These are phyloP conservation scores for Gamarada debralockiae DNA, from an alignment of 495 filamentous ascomycete genomes.

Conservation along the genomic window DNA sequence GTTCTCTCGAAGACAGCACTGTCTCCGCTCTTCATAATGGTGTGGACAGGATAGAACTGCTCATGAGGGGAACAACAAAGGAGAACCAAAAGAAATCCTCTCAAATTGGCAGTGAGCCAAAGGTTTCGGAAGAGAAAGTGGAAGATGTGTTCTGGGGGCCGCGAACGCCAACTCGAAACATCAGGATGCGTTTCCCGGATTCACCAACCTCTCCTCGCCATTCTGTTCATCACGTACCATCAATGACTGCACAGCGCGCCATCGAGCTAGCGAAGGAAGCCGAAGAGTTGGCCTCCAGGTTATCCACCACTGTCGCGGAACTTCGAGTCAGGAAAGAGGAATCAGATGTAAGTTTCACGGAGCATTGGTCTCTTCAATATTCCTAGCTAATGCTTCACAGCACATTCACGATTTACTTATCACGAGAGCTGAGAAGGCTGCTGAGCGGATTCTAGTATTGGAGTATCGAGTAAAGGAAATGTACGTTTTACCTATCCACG, in stretches of 20 bases:
- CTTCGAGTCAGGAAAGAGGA: slow-evolving; percentile 44
- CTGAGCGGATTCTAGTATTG: slow-evolving; percentile 46
- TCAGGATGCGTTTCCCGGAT: slow-evolving; percentile 15
- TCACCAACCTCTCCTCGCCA: neutral
- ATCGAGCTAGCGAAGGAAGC: slow-evolving; percentile 35
- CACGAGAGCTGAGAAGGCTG: slow-evolving; percentile 45
- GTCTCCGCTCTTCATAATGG: slow-evolving; percentile 18
- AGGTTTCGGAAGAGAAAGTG: neutral
- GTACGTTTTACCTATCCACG: slow-evolving; percentile 22
- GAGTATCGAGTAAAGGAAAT: slow-evolving; percentile 43
- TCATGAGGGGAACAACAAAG: slow-evolving; percentile 8
- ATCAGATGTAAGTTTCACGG: slow-evolving; percentile 36
- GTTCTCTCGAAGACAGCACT: slow-evolving; percentile 10
- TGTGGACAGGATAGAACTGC: slow-evolving; percentile 20
- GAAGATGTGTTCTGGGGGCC: slow-evolving; percentile 22
- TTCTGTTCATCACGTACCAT: neutral
- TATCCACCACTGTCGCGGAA: slow-evolving; percentile 33
- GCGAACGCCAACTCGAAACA: slow-evolving; percentile 7
- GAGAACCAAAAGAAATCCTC: neutral
- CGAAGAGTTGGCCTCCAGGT: slow-evolving; percentile 34
- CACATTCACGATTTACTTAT: slow-evolving; percentile 50
- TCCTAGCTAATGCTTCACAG: slow-evolving; percentile 25
- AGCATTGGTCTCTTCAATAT: too few species aligned
- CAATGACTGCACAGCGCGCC: slow-evolving; percentile 21
- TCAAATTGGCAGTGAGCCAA: neutral